Conservation (phyloP, 164 flowering plant species). For the Kingdonia uniflora region DNA sequence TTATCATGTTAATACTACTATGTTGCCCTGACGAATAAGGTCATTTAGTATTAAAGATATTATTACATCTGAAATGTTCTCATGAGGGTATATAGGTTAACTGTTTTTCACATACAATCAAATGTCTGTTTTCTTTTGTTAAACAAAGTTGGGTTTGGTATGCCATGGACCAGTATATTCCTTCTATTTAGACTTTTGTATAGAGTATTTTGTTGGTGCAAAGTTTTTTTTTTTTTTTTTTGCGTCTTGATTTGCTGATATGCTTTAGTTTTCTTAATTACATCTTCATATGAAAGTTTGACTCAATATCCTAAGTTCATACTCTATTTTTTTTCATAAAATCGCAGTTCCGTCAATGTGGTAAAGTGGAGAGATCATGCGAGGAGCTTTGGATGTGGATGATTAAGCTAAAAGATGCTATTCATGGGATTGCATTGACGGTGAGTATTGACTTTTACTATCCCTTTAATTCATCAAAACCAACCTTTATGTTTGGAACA, state of each 20-base stretch:
- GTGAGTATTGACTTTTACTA: conserved; percentile 23
- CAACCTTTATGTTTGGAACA: background rate
- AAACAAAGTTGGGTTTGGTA: too few relatives aligned
- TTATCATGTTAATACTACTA: too few relatives aligned
- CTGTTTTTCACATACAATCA: too few relatives aligned
- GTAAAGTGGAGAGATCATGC: conserved; percentile 75
- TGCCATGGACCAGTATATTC: background rate
- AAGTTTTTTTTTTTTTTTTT: background rate
- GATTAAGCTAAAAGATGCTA: conserved; percentile 68
- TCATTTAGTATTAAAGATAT: too few relatives aligned
- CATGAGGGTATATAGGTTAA: too few relatives aligned
- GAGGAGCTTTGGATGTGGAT: conserved; percentile 81
- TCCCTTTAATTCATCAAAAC: conserved; percentile 3
- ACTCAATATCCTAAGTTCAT: too few relatives aligned
- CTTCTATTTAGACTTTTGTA: background rate
- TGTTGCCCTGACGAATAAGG: too few relatives aligned
- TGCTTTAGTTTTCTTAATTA: background rate
- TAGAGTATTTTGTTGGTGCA: background rate
- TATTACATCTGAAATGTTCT: too few relatives aligned
- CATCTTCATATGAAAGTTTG: background rate
- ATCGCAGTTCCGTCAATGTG: conserved; percentile 54
- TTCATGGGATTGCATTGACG: conserved; percentile 48
- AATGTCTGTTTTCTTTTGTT: too few relatives aligned
- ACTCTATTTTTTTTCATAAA: conserved; percentile 13
- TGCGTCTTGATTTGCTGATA: background rate